Evolutionary conservation across 495 filamentous ascomycete genomes (phyloP), one percentile per base, ranked within the genome.

Genomic region (Aspergillus saccharolyticus): DNA sequence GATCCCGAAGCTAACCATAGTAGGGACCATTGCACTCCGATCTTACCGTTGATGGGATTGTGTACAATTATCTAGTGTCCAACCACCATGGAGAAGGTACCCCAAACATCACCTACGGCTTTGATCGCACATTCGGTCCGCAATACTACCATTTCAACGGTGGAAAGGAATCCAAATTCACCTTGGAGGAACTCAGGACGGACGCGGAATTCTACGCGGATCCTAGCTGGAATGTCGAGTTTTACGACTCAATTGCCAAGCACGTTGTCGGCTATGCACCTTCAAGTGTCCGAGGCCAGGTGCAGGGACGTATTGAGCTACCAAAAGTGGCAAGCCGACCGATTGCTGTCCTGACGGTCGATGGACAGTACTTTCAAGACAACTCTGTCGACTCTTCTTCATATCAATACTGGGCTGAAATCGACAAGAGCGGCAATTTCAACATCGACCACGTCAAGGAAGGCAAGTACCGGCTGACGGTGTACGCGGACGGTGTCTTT

Each of bases 71-170:
- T 47, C 58, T 72, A 22, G 79, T 82, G 1, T 79, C 75, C 5
- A 83, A 82, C 50, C 80, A 84, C 59, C 80, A 84, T 48, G 79
- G 80, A 15, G 80, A 80, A 51, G 78, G 76, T 44, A 77, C 75
- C 3, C 81, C 82, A 5, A 82, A 83, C 42, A 83, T 84, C 59
- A 83, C 81, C 0, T 57, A 80, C 59, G 82, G 82, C 18, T 84
- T 83, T 59, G 79, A 83, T 57, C 72, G 80, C 20, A 83, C 79
- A 0, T 83, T 78, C 52, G 81, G 81, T 2, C 81, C 80, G 4
- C 78, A 81, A 53, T 83, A 76, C 62, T 85, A 78, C 55, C 62
- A 80, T 57, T 85, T 84, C 72, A 84, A 82, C 60, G 77, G 76
- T 52, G 75, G 74, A 44, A 64, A 70, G 42, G 68, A 70, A 22